A percentile compares a stretch with the other conserved stretches of the same genome.
These are phyloP conservation scores for Chrysosporium keratinophilum DNA, from an alignment of 2,329 filamentous ascomycete species.

Conservation along the genomic window DNA sequence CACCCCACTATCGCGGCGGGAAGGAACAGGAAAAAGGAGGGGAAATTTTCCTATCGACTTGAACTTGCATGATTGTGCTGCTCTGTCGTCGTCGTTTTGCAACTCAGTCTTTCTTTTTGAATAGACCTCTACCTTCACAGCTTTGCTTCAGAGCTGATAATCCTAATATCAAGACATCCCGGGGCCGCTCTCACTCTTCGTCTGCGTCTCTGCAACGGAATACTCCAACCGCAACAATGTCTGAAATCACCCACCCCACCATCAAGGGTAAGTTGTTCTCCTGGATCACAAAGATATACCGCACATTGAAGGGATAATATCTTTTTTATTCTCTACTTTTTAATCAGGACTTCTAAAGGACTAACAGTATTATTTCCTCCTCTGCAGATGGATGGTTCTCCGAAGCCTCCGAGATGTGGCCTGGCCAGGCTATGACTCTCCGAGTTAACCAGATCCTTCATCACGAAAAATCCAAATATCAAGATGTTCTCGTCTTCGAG, in stretches of 20 bases:
- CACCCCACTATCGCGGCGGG: background rate
- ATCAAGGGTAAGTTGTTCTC: slow-evolving; percentile 53
- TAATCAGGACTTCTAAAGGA: background rate
- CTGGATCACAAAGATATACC: slow-evolving; percentile 2
- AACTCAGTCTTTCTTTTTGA: background rate
- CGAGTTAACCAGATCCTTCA: slow-evolving; percentile 96
- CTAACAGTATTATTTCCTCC: slow-evolving; percentile 14
- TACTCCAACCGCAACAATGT: slow-evolving; percentile 43
- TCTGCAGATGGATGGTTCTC: slow-evolving; percentile 96
- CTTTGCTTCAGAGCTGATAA: background rate
- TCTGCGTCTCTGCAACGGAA: background rate
- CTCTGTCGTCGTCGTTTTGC: background rate
- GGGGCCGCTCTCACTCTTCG: background rate
- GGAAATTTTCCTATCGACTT: background rate
- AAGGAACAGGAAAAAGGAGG: slow-evolving; percentile 1
- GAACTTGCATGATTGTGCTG: background rate
- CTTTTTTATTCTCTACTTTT: too few relatives aligned
- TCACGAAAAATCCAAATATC: slow-evolving; percentile 98
- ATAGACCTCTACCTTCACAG: background rate
- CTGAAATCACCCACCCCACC: slow-evolving; percentile 62
- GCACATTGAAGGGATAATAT: background rate
- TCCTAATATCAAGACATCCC: background rate
- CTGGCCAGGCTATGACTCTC: slow-evolving; percentile 96
- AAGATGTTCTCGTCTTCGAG: slow-evolving; percentile 98
- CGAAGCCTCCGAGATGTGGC: slow-evolving; percentile 98